Evolutionary conservation across 495 filamentous ascomycete species (phyloP), one percentile per base, ranked within the genome.

Genomic region (Daldinia grandis): DNA sequence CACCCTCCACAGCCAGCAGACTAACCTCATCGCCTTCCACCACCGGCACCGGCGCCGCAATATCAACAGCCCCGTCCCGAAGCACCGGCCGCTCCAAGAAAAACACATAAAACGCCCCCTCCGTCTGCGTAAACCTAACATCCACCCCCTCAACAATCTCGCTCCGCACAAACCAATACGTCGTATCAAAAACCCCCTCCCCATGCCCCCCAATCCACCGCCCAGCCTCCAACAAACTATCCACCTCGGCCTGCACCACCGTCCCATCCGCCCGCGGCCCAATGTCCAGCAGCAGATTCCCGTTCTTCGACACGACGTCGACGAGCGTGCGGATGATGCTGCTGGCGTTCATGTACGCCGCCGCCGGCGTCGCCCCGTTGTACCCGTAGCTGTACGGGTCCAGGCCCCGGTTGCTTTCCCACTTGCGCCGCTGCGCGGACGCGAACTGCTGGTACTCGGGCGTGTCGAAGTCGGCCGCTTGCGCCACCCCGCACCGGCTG

Each of bases 311-410:
- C 5, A 87, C 79, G 61, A 87, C 82, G 49, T 88, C 85, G 10
- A 87, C 76, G 0, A 88, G 76, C 6, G 71, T 76, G 21, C 73
- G 76, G 0, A 87, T 78, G 37, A 87, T 78, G 6, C 64, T 74
- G 27, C 65, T 77, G 8, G 85, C 85, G 51, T 84, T 86, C 80
- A 88, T 81, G 65, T 88, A 88, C 27, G 75, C 76, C n/a, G n/a
- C n/a, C n/a, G n/a, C n/a, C n/a, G 84, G 80, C 4, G 85, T 87
- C 0, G 84, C 84, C 4, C 78, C 75, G 67, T 88, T 88, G 68
- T 85, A 88, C 9, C 86, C 85, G 71, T 86, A 88, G 38, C 76
- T 80, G 64, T 76, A 86, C 0, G 86, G 85, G 59, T 88, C 86
- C 81, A 88, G 83, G 9, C 85, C 86, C 38, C 79, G 78, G 66